Evolutionary conservation across 2,329 filamentous ascomycete genomes (phyloP).

Genomic region (Colletotrichum sansevieriae): DNA sequence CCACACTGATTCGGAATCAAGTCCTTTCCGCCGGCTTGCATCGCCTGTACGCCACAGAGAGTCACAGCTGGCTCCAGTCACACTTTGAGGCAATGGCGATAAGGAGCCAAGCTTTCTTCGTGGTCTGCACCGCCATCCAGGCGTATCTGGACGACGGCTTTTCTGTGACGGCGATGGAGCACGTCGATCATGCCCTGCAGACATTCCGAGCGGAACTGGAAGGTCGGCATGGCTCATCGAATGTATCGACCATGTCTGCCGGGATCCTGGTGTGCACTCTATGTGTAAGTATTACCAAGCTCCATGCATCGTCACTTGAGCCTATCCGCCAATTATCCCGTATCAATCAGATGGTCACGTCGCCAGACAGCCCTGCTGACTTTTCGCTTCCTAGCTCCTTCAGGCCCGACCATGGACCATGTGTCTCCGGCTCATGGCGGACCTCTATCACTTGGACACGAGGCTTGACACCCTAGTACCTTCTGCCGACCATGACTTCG

Average conservation of each 20-base stretch:
- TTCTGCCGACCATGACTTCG: conserved; percentile 18
- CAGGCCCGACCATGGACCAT: conserved; percentile 37
- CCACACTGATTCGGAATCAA: conserved; percentile 8
- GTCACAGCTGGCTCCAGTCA: conserved; percentile 30
- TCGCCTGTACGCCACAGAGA: conserved; percentile 37
- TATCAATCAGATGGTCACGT: no score
- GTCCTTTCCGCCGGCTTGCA: conserved; percentile 33
- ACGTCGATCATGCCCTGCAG: conserved; percentile 38
- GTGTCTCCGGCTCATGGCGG: conserved; percentile 39
- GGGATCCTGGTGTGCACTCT: conserved; percentile 37
- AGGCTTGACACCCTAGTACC: conserved; percentile 16
- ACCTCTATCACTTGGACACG: conserved; percentile 32
- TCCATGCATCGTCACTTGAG: background rate
- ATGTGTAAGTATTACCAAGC: conserved; percentile 25
- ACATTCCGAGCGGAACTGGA: conserved; percentile 40
- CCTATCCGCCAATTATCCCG: background rate
- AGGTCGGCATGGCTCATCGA: conserved; percentile 22
- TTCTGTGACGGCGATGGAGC: conserved; percentile 38
- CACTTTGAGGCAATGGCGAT: conserved; percentile 35
- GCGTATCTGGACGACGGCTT: conserved; percentile 38
- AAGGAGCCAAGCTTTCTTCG: conserved; percentile 29
- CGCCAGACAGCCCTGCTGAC: background rate
- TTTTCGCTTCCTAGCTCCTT: conserved; percentile 3
- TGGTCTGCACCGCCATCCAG: conserved; percentile 38
- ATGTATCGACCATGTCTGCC: conserved; percentile 36